Percentiles rank a stretch among this genome's conserved stretches.
Evolutionary conservation across 805 yeast genomes (phyloP).

Genomic region (Zygotorulaspora danielsina): DNA sequence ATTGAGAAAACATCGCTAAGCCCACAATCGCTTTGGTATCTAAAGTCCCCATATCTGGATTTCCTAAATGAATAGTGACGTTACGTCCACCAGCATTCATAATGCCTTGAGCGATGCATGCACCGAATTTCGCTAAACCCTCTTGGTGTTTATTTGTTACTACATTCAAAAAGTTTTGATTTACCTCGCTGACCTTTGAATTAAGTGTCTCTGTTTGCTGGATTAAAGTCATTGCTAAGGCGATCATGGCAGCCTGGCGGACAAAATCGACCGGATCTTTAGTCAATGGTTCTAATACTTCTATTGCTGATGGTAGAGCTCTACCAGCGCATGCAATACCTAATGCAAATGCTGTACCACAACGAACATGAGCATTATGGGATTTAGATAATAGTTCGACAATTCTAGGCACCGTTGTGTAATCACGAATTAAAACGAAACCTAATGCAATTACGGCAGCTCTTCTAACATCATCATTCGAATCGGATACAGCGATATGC

Average conservation of each 20-base stretch:
- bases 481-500: slow-evolving; percentile 94
- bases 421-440: slow-evolving; percentile 83
- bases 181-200: slow-evolving; percentile 75
- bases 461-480: slow-evolving; percentile 93
- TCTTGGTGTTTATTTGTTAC: slow-evolving; percentile 88
- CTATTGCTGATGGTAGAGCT: slow-evolving; percentile 81
- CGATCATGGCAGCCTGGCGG: slow-evolving; percentile 94
- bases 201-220: slow-evolving; percentile 79
- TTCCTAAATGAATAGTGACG: slow-evolving; percentile 88
- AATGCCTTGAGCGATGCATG: slow-evolving; percentile 94
- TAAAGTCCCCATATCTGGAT: slow-evolving; percentile 80
- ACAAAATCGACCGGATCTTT: slow-evolving; percentile 96
- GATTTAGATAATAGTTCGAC: slow-evolving; percentile 90
- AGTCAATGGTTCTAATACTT: slow-evolving; percentile 85
- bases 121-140: slow-evolving; percentile 96
- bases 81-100: slow-evolving; percentile 98
- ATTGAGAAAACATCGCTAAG: slow-evolving; percentile 80
- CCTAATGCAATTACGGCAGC: slow-evolving; percentile 92
- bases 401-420: slow-evolving; percentile 89
- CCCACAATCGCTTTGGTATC: slow-evolving; percentile 92
- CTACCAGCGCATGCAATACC: slow-evolving; percentile 98
- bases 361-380: slow-evolving; percentile 96
- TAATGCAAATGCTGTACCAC: slow-evolving; percentile 95
- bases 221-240: slow-evolving; percentile 84
- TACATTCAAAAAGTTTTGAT: slow-evolving; percentile 69